These are phyloP conservation scores for Cutaneotrichosporon cyanovorans DNA, from an alignment of 1,284 basidiomycete genomes.

Conservation along the genomic window DNA sequence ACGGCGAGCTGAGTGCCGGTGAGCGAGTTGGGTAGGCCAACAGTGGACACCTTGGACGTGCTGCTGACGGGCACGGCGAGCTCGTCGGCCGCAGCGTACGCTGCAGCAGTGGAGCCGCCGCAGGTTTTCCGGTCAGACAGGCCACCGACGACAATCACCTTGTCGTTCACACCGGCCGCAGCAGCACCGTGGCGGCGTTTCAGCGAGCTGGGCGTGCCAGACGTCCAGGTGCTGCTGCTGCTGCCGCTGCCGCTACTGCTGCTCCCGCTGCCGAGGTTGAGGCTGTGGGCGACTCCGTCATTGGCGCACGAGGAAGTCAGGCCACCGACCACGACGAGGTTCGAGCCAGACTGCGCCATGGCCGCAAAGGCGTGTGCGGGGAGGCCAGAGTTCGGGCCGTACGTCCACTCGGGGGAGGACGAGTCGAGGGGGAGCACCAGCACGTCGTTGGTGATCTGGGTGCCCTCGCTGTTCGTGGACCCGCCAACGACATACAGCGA, in stretches of 20 bases:
- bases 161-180: slow-evolving; percentile 25
- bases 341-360: slow-evolving; percentile 21
- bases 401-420: slow-evolving; percentile 30
- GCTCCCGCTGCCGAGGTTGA: slow-evolving; percentile 18
- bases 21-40: slow-evolving; percentile 24
- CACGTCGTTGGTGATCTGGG: slow-evolving; percentile 45
- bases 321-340: slow-evolving; percentile 38
- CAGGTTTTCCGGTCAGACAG: slow-evolving; percentile 40
- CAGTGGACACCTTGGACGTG: slow-evolving; percentile 18
- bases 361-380: slow-evolving; percentile 43
- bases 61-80: slow-evolving; percentile 28
- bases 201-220: slow-evolving; percentile 23
- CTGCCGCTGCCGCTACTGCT: too few species aligned
- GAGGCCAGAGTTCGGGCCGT: slow-evolving; percentile 30
- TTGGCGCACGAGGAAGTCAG: slow-evolving; percentile 37
- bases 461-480: slow-evolving; percentile 26
- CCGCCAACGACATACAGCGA: slow-evolving; percentile 45
- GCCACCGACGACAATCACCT: slow-evolving; percentile 40
- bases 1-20: slow-evolving; percentile 36
- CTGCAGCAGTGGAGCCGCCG: slow-evolving; percentile 23
- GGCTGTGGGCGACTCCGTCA: slow-evolving; percentile 35
- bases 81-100: slow-evolving; percentile 36
- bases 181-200: slow-evolving; percentile 34
- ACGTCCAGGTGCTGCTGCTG: slow-evolving; percentile 25
- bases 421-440: slow-evolving; percentile 40